These are phyloP conservation scores for Mitragyna speciosa DNA, from an alignment of 257 asterid genomes.

Conservation along the genomic window DNA sequence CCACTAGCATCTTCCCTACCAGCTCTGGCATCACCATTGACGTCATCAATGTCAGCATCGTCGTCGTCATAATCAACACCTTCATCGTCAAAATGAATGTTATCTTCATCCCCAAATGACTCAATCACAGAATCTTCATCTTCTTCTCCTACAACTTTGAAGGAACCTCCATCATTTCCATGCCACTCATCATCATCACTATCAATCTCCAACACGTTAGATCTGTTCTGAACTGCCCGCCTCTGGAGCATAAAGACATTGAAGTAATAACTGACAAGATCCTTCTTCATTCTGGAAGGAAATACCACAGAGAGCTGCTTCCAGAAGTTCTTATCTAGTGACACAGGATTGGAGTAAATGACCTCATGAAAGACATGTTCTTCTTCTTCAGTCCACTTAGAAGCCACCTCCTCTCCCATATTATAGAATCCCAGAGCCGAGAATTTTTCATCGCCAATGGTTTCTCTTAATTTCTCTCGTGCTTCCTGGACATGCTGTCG, in stretches of 20 bases:
- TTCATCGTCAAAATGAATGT: slow-evolving; percentile 17
- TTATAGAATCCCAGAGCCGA: slow-evolving; percentile 56
- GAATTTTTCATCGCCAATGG: slow-evolving; percentile 46
- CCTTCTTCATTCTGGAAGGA: slow-evolving; percentile 55
- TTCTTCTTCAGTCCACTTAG: slow-evolving; percentile 68
- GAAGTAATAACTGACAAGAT: slow-evolving; percentile 77
- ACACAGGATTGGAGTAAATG: slow-evolving; percentile 57
- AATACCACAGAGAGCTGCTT: slow-evolving; percentile 52
- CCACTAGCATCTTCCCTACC: slow-evolving; percentile 12
- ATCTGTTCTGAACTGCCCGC: slow-evolving; percentile 73
- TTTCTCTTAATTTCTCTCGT: slow-evolving; percentile 48
- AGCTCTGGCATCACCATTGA: background rate
- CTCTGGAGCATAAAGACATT: slow-evolving; percentile 71
- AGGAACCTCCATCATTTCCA: slow-evolving; percentile 31
- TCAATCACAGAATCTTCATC: slow-evolving; percentile 57
- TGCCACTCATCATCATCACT: slow-evolving; percentile 83
- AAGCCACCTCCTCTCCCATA: slow-evolving; percentile 75
- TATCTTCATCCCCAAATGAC: slow-evolving; percentile 37
- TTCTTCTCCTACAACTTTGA: slow-evolving; percentile 37
- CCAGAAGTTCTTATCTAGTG: slow-evolving; percentile 69
- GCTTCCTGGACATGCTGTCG: slow-evolving; percentile 66
- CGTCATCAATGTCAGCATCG: background rate
- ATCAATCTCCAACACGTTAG: slow-evolving; percentile 59
- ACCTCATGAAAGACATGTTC: slow-evolving; percentile 63
- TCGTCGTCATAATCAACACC: slow-evolving; percentile 15